Evolutionary conservation across 345 rosid genomes (phyloP).

Genomic region (Eutrema japonicum): DNA sequence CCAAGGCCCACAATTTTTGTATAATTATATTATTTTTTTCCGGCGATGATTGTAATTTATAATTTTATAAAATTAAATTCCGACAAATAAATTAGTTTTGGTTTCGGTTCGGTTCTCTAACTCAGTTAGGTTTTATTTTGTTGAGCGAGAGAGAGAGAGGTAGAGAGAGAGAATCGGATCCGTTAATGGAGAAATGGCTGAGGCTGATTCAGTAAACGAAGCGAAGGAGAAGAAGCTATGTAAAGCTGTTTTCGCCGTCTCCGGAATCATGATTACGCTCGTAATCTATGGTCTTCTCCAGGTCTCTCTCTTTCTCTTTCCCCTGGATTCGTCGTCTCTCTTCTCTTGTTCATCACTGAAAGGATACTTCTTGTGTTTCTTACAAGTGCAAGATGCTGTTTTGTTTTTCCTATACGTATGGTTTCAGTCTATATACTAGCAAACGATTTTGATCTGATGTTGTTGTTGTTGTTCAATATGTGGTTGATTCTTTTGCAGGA

Average conservation of each 20-base stretch:
- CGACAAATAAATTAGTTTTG: background rate
- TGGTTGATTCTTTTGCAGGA: conserved; percentile 56
- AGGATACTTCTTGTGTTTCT: background rate
- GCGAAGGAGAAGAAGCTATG: conserved; percentile 58
- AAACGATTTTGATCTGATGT: no score
- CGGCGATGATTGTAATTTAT: no score
- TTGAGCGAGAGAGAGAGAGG: background rate
- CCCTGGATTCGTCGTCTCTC: background rate
- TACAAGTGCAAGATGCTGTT: background rate
- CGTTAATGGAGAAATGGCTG: conserved; percentile 68
- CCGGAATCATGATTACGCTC: conserved; percentile 84
- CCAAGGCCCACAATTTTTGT: conserved; percentile 1
- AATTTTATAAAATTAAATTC: background rate
- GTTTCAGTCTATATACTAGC: no score
- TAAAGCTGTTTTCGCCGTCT: conserved; percentile 67
- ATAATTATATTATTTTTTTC: no score
- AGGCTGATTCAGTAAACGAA: conserved; percentile 43
- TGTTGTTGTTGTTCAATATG: background rate
- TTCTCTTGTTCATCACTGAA: background rate
- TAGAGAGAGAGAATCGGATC: conserved; percentile 17
- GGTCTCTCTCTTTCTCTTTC: conserved; percentile 42
- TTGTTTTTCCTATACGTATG: background rate
- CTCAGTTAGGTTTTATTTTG: background rate
- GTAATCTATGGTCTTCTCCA: conserved; percentile 86
- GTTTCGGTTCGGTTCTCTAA: conserved; percentile 16